phyloP scores from a whole-genome alignment of 257 asterid species.

The Nicotiana otophora region DNA sequence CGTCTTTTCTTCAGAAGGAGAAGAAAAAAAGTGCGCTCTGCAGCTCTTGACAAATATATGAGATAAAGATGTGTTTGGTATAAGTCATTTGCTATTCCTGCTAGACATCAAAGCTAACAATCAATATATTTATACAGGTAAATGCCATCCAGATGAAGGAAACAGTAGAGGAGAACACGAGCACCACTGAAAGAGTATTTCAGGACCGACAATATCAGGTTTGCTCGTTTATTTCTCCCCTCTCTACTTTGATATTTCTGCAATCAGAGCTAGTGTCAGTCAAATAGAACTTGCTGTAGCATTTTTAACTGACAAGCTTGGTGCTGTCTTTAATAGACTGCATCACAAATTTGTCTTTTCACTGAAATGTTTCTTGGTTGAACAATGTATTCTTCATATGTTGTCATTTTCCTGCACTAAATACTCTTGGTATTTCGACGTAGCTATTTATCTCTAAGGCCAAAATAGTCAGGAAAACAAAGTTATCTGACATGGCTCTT shows the following conservation, averaged over 20 bases:
- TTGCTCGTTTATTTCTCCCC: neutral
- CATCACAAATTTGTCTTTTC: neutral
- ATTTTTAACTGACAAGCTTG: neutral
- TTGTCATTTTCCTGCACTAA: neutral
- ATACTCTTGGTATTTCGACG: neutral
- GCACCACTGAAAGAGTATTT: conserved; percentile 92
- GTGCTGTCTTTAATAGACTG: neutral
- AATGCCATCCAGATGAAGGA: conserved; percentile 97
- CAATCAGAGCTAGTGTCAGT: neutral
- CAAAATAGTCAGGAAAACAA: neutral
- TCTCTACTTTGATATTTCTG: neutral
- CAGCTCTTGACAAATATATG: neutral
- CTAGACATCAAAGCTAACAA: neutral
- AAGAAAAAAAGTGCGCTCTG: neutral
- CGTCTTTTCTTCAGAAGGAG: neutral
- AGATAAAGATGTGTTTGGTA: neutral
- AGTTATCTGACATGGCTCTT: neutral
- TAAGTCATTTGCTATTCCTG: neutral
- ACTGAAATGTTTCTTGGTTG: neutral
- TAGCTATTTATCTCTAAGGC: neutral
- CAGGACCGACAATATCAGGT: conserved; percentile 99
- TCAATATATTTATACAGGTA: conserved; percentile 39
- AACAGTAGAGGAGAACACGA: conserved; percentile 90
- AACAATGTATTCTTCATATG: neutral
- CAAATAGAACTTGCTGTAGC: neutral